Evolutionary conservation across 345 rosid genomes (phyloP).

Genomic region (Euphorbia tirucalli): DNA sequence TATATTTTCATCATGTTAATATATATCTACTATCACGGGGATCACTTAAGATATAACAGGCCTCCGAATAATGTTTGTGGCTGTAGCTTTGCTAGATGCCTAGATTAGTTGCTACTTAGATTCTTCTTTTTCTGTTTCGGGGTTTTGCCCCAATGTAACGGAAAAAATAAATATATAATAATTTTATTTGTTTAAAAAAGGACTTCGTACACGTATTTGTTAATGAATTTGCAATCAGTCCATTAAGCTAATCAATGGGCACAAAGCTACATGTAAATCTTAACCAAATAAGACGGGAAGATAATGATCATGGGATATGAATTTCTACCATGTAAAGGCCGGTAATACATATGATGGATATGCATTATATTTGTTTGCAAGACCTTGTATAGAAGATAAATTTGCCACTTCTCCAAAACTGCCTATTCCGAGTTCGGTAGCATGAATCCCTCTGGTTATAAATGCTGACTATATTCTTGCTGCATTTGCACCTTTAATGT

Average conservation of each 20-base stretch:
- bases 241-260: background rate
- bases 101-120: too few species aligned
- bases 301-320: background rate
- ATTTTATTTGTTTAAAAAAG: too few species aligned
- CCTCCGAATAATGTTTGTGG: too few species aligned
- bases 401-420: conserved; percentile 61
- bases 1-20: too few species aligned
- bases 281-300: background rate
- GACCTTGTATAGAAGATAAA: conserved; percentile 49
- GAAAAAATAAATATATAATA: too few species aligned
- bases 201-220: too few species aligned
- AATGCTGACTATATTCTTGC: conserved; percentile 72
- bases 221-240: too few species aligned
- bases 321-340: conserved; percentile 62
- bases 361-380: conserved; percentile 60
- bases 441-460: conserved; percentile 74
- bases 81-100: too few species aligned
- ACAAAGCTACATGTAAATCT: background rate
- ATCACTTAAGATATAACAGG: too few species aligned
- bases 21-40: too few species aligned
- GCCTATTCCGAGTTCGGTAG: conserved; percentile 68
- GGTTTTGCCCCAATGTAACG: too few species aligned
- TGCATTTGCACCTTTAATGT: conserved; percentile 82
- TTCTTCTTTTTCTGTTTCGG: too few species aligned
- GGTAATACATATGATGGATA: conserved; percentile 65